phyloP scores from a whole-genome alignment of 441 rosid genomes.

The Biscutella laevigata region DNA sequence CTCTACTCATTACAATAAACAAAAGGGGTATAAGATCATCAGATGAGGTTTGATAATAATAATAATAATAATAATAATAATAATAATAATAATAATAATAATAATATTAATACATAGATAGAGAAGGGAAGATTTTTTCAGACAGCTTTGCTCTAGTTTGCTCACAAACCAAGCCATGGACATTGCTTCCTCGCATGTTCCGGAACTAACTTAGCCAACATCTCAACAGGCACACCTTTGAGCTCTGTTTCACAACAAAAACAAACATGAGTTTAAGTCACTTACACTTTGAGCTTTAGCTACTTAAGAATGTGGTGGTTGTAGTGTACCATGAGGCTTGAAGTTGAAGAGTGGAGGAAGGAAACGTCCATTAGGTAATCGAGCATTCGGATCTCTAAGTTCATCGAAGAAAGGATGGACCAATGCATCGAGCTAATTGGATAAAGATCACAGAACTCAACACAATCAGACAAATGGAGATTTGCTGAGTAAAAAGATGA shows the following conservation, averaged over 20 bases:
- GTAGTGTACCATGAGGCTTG: conserved; percentile 78
- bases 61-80: no score
- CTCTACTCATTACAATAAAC: conserved; percentile 17
- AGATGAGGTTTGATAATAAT: conserved; percentile 6
- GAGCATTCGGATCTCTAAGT: conserved; percentile 63
- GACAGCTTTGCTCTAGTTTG: conserved; percentile 17
- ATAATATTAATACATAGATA: no score
- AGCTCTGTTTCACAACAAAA: conserved; percentile 41
- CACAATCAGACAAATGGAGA: conserved; percentile 1
- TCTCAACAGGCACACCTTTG: conserved; percentile 64
- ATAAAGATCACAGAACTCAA: conserved; percentile 10
- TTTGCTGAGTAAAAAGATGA: background rate
- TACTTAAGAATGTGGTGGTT: no score
- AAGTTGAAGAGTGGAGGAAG: conserved; percentile 91
- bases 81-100: no score
- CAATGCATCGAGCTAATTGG: conserved; percentile 60
- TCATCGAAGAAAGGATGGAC: conserved; percentile 90
- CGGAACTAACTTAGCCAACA: conserved; percentile 65
- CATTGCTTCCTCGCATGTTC: conserved; percentile 90
- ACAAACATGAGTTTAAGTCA: background rate
- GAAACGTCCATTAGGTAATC: conserved; percentile 75
- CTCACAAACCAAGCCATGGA: conserved; percentile 55
- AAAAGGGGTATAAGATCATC: conserved; percentile 9
- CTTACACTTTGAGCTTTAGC: background rate
- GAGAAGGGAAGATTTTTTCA: background rate